Evolutionary conservation across 2,329 filamentous ascomycete species (phyloP).

Genomic region (Fusarium devonianum): DNA sequence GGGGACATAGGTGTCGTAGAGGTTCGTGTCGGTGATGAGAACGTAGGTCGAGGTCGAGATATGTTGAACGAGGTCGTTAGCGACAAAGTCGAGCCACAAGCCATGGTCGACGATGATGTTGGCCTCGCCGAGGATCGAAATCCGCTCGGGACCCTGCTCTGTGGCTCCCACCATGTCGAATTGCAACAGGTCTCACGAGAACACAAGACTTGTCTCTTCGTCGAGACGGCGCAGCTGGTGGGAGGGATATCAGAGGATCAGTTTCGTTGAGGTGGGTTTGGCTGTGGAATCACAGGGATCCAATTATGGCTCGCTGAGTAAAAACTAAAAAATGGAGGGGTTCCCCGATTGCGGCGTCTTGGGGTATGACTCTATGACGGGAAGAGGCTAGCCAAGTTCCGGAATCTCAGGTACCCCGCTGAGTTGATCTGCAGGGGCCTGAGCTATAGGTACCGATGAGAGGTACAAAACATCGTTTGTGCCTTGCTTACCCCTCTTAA

Average conservation of each 20-base stretch:
- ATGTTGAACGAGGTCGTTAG: constrained; percentile 78
- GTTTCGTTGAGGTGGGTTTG: constrained; percentile 7
- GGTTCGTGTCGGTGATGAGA: constrained; percentile 94
- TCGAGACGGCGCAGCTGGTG: constrained; percentile 6
- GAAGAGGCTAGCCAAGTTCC: constrained; percentile 7
- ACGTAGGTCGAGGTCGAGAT: constrained; percentile 90
- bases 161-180: constrained; percentile 39
- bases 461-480: background rate
- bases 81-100: constrained; percentile 84
- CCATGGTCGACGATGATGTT: constrained; percentile 92
- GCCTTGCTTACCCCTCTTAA: background rate
- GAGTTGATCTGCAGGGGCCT: constrained; percentile 3
- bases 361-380: constrained; percentile 21
- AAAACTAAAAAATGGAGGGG: constrained; percentile 30
- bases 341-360: constrained; percentile 26
- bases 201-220: constrained; percentile 14
- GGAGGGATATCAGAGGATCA: constrained; percentile 5
- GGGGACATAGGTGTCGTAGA: constrained; percentile 81
- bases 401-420: constrained; percentile 5
- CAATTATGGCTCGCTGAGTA: constrained; percentile 16
- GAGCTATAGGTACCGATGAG: background rate
- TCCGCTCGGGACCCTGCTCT: constrained; percentile 59
- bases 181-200: constrained; percentile 10
- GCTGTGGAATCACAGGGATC: constrained; percentile 8
- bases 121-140: constrained; percentile 86